A percentile compares a stretch with the other conserved stretches of the same genome.
These are phyloP conservation scores for Neurospora terricola DNA, from an alignment of 495 filamentous ascomycete genomes.

Conservation along the genomic window DNA sequence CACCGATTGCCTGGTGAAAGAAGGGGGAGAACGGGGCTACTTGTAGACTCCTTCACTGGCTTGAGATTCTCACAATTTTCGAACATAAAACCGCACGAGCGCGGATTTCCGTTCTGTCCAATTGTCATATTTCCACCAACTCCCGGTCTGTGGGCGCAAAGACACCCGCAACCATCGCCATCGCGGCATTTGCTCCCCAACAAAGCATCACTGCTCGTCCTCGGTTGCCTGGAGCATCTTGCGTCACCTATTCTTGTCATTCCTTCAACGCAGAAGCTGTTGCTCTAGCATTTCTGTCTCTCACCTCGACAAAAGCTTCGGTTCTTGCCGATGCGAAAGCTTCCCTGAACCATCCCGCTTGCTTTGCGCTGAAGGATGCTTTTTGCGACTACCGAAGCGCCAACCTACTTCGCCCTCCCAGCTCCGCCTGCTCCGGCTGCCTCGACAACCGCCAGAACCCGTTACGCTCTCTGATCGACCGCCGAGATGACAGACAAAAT, in stretches of 20 bases:
- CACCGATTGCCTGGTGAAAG: neutral
- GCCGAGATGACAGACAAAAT: constrained; percentile 14
- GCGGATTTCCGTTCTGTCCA: neutral
- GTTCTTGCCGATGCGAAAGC: neutral
- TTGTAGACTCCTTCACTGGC: neutral
- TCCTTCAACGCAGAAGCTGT: neutral
- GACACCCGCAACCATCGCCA: neutral
- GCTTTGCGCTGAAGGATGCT: neutral
- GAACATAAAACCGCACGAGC: neutral
- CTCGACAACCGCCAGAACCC: neutral
- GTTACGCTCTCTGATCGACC: neutral
- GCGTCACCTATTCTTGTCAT: neutral
- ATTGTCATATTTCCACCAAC: neutral
- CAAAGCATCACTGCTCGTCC: neutral
- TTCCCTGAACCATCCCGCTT: neutral
- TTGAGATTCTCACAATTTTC: neutral
- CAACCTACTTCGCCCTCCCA: neutral
- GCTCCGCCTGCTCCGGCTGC: neutral
- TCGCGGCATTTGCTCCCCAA: neutral
- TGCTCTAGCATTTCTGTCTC: neutral
- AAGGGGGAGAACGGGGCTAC: neutral
- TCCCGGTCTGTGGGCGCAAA: neutral
- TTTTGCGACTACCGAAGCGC: neutral
- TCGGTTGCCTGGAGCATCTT: neutral
- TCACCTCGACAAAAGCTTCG: neutral